A percentile compares a stretch with the other conserved stretches of the same genome.
phyloP scores from a whole-genome alignment of 306 rosid genomes.

The Hippophae gyantsensis region DNA sequence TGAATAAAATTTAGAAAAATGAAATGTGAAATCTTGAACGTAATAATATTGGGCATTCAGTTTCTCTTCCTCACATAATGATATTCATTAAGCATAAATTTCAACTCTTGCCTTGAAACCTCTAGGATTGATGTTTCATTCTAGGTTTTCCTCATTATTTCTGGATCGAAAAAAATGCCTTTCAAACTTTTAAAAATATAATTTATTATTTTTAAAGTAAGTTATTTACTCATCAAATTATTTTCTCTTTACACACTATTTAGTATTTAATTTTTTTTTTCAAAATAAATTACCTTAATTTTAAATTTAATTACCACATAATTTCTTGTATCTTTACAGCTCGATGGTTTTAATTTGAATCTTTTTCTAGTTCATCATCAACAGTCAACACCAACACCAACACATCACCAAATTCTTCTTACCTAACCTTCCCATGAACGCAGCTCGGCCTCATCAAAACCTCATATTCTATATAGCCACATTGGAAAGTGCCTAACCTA shows the following conservation, averaged over 20 bases:
- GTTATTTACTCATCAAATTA: too few species aligned
- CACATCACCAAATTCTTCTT: constrained; percentile 54
- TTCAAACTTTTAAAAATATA: constrained; percentile 34
- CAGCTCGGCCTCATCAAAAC: constrained; percentile 75
- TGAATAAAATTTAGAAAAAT: too few species aligned
- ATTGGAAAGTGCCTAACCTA: constrained; percentile 62
- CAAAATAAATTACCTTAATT: constrained; percentile 10
- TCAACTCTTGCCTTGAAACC: constrained; percentile 76
- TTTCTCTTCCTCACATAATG: constrained; percentile 54
- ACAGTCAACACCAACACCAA: constrained; percentile 37
- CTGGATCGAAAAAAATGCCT: constrained; percentile 63
- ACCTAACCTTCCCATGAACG: constrained; percentile 82
- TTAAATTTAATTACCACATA: constrained; percentile 44
- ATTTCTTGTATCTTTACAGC: constrained; percentile 54
- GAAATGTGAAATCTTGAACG: constrained; percentile 31
- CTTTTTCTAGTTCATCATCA: constrained; percentile 64
- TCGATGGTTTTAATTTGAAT: constrained; percentile 50
- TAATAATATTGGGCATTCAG: constrained; percentile 73
- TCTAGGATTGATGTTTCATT: constrained; percentile 60
- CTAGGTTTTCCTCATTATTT: constrained; percentile 70
- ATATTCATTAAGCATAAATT: constrained; percentile 81
- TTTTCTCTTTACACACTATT: too few species aligned
- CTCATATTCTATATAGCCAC: constrained; percentile 82
- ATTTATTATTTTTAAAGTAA: constrained; percentile 46
- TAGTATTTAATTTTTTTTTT: too few species aligned